Conservation (phyloP, 2,329 filamentous ascomycete species). For the Myriangium duriaei region DNA sequence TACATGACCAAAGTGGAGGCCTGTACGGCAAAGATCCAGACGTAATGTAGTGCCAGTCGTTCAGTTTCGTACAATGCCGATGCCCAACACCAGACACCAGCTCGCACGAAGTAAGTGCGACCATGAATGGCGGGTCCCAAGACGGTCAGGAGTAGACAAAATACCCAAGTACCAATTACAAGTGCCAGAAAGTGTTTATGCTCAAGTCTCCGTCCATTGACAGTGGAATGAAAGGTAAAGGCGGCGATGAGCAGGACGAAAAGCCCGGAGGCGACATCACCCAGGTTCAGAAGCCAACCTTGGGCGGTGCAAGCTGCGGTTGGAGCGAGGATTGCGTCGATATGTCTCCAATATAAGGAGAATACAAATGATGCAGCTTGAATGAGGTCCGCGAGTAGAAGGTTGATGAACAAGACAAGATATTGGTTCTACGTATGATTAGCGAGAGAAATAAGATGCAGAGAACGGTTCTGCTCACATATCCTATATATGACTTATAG, state of each 20-base stretch:
- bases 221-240: conserved; percentile 53
- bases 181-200: conserved; percentile 38
- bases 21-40: conserved; percentile 50
- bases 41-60: conserved; percentile 49
- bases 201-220: conserved; percentile 41
- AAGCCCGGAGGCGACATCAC: conserved; percentile 52
- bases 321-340: conserved; percentile 42
- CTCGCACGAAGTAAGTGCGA: conserved; percentile 46
- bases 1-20: conserved; percentile 42
- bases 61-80: conserved; percentile 41
- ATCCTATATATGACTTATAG: conserved; percentile 20
- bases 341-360: conserved; percentile 46
- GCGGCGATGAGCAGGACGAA: conserved; percentile 55
- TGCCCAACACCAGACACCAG: conserved; percentile 58
- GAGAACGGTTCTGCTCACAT: conserved; percentile 10
- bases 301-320: conserved; percentile 48
- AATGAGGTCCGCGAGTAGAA: conserved; percentile 55
- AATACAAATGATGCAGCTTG: conserved; percentile 53
- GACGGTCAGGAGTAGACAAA: conserved; percentile 45
- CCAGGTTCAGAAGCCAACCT: conserved; percentile 56
- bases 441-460: neutral
- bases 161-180: conserved; percentile 43
- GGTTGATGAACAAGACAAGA: conserved; percentile 55
- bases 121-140: conserved; percentile 36
- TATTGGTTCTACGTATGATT: conserved; percentile 43